These are phyloP conservation scores for Pezicula radicicola DNA, from an alignment of 2,329 filamentous ascomycete species.

Conservation along the genomic window DNA sequence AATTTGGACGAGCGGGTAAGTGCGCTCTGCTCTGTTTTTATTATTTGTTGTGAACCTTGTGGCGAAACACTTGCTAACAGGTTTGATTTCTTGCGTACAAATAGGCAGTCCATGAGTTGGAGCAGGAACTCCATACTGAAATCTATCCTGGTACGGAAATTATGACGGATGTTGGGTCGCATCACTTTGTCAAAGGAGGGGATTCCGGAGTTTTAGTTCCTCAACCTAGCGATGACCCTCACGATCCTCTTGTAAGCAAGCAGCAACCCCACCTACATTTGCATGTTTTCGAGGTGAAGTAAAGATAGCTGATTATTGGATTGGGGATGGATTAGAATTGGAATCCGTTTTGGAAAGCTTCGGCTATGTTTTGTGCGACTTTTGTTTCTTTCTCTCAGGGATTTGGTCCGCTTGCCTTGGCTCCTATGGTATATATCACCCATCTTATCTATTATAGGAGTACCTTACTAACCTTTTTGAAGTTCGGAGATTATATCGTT, in stretches of 20 bases:
- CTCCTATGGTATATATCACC: neutral
- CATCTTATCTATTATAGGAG: neutral
- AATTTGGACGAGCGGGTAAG: slow-evolving; percentile 20
- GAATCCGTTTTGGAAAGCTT: slow-evolving; percentile 42
- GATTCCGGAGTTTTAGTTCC: slow-evolving; percentile 44
- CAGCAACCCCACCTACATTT: no score
- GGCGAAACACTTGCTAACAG: no score
- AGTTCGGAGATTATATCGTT: slow-evolving; percentile 54
- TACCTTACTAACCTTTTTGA: neutral
- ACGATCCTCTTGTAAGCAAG: slow-evolving; percentile 39
- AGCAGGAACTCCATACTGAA: slow-evolving; percentile 25
- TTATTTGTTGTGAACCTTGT: neutral
- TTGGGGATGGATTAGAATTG: slow-evolving; percentile 31
- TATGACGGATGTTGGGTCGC: slow-evolving; percentile 51
- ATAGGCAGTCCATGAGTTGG: slow-evolving; percentile 22
- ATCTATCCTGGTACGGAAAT: slow-evolving; percentile 33
- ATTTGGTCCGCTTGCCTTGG: slow-evolving; percentile 39
- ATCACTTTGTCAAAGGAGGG: slow-evolving; percentile 59
- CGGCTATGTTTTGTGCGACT: slow-evolving; percentile 28
- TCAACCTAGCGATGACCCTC: slow-evolving; percentile 41
- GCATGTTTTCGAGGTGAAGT: neutral
- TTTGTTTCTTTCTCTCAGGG: slow-evolving; percentile 40
- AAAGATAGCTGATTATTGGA: neutral
- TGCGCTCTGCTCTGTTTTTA: neutral
- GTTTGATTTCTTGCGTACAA: neutral